These are phyloP conservation scores for Moricandia arvensis DNA, from an alignment of 345 rosid genomes.

Conservation along the genomic window DNA sequence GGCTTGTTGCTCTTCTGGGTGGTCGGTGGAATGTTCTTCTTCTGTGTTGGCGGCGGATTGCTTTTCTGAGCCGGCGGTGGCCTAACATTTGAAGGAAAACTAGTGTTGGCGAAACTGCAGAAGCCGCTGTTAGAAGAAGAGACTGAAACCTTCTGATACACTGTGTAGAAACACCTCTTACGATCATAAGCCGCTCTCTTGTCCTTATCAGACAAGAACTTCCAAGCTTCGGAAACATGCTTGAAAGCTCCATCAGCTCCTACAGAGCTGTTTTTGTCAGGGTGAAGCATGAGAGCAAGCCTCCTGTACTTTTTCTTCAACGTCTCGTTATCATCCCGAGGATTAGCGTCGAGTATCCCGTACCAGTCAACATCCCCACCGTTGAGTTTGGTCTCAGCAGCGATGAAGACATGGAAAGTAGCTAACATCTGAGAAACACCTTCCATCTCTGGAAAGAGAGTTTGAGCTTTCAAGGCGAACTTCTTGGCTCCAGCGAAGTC, in stretches of 20 bases:
- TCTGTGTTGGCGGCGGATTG: conserved; percentile 26
- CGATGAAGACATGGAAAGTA: conserved; percentile 50
- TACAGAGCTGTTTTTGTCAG: conserved; percentile 60
- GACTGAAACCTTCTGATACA: conserved; percentile 44
- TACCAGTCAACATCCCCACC: conserved; percentile 54
- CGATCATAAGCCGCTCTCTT: conserved; percentile 60
- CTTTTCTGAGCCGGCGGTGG: conserved; percentile 32
- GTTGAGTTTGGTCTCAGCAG: conserved; percentile 48
- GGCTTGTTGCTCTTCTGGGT: conserved; percentile 41
- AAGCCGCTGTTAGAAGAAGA: conserved; percentile 47
- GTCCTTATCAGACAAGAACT: conserved; percentile 60
- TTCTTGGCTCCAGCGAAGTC: conserved; percentile 60
- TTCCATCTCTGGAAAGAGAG: conserved; percentile 56
- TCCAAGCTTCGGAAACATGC: conserved; percentile 64
- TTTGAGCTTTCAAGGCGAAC: conserved; percentile 69
- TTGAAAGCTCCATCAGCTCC: conserved; percentile 81
- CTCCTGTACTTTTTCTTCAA: conserved; percentile 61
- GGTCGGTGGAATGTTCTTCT: conserved; percentile 24
- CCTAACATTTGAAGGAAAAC: conserved; percentile 31
- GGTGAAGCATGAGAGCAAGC: conserved; percentile 66
- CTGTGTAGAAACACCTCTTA: conserved; percentile 40
- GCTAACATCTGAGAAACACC: conserved; percentile 58
- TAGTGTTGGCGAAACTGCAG: conserved; percentile 42
- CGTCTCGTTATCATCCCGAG: conserved; percentile 51
- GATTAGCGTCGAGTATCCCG: conserved; percentile 52